Base-by-base conservation (phyloP, 352 stramenopile genomes). In the Phytopythium helicoides region DNA sequence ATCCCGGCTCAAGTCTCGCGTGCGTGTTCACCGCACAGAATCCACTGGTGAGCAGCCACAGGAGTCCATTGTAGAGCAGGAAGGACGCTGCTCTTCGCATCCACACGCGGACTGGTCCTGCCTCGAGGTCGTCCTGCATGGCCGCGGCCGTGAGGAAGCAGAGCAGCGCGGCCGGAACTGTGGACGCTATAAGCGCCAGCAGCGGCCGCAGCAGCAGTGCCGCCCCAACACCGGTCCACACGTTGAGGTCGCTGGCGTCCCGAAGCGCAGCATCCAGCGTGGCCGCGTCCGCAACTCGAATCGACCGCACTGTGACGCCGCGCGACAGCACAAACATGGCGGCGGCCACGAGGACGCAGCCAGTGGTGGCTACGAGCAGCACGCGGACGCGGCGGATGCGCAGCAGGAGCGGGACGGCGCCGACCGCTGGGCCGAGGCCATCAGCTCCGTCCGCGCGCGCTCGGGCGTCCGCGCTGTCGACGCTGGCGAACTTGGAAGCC, bases 11-110 rank as follows among this genome's bases (percentile, higher is more conserved):
- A 9, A 56, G 50, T 23, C 71, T 19, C 15, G 75, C 50, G 19
- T 79, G 74, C 22, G 87, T 72, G 47, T 89, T 77, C 6, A 78
- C 19, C 2, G 71, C 68, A 54, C 76, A 65, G 47, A 88, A 84
- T 21, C 76, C 66, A 51, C 86, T 91, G 33, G 68, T 67, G n/a
- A 91, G 60, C n/a, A 86, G 56, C 66, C 71, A 89, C 9, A 87
- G 38, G 34, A 83, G 47, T n/a, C 69, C 51, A 35, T 73, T 72
- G 7, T 60, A 63, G 19, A 81, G 23, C 14, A 70, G 39, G 4
- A 67, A 62, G 19, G 83, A 31, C 1, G 55, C 41, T 11, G 63
- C 48, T 14, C 37, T 19, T 18, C 26, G 18, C 6, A 18, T 9
- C 46, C 28, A 39, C 18, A 1, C 21, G 45, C 4, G 7, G 45